Base-by-base conservation (phyloP, 2,329 filamentous ascomycete genomes). In the Monilinia aucupariae region DNA sequence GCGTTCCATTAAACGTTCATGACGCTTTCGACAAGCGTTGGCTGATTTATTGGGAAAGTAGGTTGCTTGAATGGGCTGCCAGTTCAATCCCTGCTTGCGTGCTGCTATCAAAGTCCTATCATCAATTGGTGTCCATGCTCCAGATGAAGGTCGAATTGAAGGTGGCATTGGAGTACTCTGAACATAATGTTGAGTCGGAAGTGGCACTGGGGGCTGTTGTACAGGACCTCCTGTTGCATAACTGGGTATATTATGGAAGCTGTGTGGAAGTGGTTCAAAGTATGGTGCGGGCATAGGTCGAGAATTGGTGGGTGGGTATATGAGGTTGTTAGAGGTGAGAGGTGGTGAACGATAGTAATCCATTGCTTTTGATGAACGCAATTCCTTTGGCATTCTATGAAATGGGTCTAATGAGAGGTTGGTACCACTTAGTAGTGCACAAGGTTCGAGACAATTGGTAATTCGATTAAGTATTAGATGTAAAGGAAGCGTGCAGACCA, bases 1-100 rank as follows among this genome's bases (percentile, higher is more conserved):
- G 68, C 87, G 85, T 76, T 93, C 89, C 81, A 93, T 87, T 68
- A 96, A 78, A 48, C 91, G 83, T 76, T 96, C 91, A 71, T 96
- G 91, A 62, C 91, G 85, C 78, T 96, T 96, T 67, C 91, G 89
- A 77, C 91, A 96, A 22, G 92, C 92, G 74, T 74, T 74, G 2
- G 72, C 79, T 10, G 84, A 85, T 79, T 96, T 96, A 74, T 77
- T 81, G 1, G 87, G 88, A 74, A 96, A 96, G 76, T 91, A 85
- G 66, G 82, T 84, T 65, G 81, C 80, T 70, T 91, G 87, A 72
- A 96, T 94, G 70, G 90, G 87, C 61, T 84, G 83, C 91, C 91
- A 96, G 76, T 92, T 93, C 74, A 92, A 82, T 30, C 89, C 89
- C 71, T 87, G 84, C 54, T 87, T 84, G 60, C 91, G 84, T 20